phyloP scores from a whole-genome alignment of 1,284 basidiomycete genomes.

The Ceratorhiza oryzae-sativae region DNA sequence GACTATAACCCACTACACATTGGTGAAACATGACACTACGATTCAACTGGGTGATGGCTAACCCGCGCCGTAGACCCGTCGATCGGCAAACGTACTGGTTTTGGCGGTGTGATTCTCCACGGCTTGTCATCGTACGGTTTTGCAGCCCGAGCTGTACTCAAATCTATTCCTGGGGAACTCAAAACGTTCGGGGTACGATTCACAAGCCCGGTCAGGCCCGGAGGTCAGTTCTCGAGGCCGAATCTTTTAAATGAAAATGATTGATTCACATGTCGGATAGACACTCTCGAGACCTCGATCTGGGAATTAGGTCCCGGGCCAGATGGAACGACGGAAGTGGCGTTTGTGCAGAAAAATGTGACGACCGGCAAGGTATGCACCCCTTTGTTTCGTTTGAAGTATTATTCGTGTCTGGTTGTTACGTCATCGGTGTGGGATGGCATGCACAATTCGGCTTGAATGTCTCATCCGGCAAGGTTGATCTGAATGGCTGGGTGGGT shows the following conservation, averaged over 20 bases:
- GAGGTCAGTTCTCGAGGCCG: conserved; percentile 52
- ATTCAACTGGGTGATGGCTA: background rate
- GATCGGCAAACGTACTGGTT: conserved; percentile 72
- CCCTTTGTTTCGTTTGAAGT: background rate
- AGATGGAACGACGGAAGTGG: conserved; percentile 69
- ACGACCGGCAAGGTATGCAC: conserved; percentile 67
- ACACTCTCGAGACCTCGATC: conserved; percentile 74
- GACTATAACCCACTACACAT: conserved; percentile 89
- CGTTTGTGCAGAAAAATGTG: conserved; percentile 74
- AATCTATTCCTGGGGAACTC: conserved; percentile 64
- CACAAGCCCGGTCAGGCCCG: conserved; percentile 80
- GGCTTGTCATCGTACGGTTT: conserved; percentile 82
- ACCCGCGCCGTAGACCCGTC: conserved; percentile 61
- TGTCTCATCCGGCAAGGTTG: background rate
- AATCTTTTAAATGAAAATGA: conserved; percentile 1
- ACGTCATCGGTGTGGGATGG: too few relatives aligned
- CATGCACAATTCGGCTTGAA: too few relatives aligned
- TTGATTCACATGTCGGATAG: conserved; percentile 20
- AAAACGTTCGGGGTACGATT: conserved; percentile 75
- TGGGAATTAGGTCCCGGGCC: conserved; percentile 78
- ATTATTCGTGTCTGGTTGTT: too few relatives aligned
- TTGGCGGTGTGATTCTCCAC: conserved; percentile 82
- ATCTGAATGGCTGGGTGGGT: too few relatives aligned
- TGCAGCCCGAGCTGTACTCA: conserved; percentile 73
- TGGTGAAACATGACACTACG: conserved; percentile 54